Base-by-base conservation (phyloP, 106 monocot genomes). In the Apostasia ramifera region DNA sequence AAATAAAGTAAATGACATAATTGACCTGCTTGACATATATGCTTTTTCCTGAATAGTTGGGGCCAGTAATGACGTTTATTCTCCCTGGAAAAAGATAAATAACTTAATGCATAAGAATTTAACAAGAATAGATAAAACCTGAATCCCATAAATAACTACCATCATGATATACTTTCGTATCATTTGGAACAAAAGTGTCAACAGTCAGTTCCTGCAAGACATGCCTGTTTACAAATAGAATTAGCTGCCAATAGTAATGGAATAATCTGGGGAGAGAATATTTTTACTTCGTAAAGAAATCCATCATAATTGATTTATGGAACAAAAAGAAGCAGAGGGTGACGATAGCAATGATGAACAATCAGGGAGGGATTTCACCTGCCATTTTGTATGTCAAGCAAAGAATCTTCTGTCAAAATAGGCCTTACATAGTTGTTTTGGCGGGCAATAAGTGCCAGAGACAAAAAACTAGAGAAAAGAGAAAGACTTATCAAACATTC, bases 31-130 rank as follows among this genome's bases (percentile, higher is more conserved):
- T 98, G 57, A 92, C 77, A 72, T 98, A 98, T 71, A 98, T 90
- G 83, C 98, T 98, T 79, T 98, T 98, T 48, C 98, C 98, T 2
- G 98, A 98, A 82, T 87, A 98, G 69, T 98, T 98, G 58, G 98
- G 98, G 50, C 98, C 98, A 73, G 87, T 88, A 54, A 98, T 90
- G 47, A 98, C 82, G 53, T 98, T 82, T 64, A 98, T 83, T 76
- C 92, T 79, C 40, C 91, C 95, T 97, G 79, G 3, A 61, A 4
- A 80, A 63, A 68, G 63, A 78, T 12, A 74, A 63, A 38, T 15
- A 13, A 75, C 7, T 38, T 46, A 51, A 75, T 13, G 13, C 61
- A 59, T 59, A 51, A 58, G 43, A 57, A 7, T 41, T 14, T 44
- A 53, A 8, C 54, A 49, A 39, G 11, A 45, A 41, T 45, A 55